phyloP scores from a whole-genome alignment of 2,329 filamentous ascomycete genomes.

The Ceratocystis lukuohia region DNA sequence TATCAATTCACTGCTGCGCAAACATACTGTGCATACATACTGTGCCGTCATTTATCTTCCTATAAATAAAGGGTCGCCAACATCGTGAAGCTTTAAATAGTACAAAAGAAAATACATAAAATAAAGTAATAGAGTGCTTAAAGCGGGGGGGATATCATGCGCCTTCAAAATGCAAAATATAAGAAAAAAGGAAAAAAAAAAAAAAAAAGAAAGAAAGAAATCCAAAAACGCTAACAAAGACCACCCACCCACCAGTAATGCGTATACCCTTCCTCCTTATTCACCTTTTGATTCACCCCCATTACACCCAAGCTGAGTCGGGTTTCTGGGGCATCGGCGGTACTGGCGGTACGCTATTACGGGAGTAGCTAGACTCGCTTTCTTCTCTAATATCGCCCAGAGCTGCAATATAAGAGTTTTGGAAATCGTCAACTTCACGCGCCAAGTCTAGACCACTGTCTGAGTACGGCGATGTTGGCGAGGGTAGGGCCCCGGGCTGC shows the following conservation, averaged over 20 bases:
- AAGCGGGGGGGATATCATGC: slow-evolving; percentile 6
- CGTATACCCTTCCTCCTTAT: not conserved
- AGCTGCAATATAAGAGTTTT: slow-evolving; percentile 31
- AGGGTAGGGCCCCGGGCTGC: slow-evolving; percentile 16
- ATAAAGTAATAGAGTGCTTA: not conserved
- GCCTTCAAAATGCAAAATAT: not conserved
- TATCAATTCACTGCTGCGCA: not conserved
- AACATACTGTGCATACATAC: not conserved
- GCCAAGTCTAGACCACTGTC: slow-evolving; percentile 28
- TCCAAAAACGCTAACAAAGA: not conserved
- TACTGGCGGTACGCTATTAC: slow-evolving; percentile 6
- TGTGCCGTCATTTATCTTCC: not conserved
- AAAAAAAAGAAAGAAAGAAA: not conserved
- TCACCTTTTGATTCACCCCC: not conserved
- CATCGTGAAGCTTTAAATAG: slow-evolving; percentile 3
- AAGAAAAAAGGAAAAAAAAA: not conserved
- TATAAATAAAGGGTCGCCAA: not conserved
- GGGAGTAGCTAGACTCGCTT: slow-evolving; percentile 12
- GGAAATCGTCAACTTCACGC: slow-evolving; percentile 35
- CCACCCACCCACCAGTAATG: not conserved
- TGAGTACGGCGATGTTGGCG: slow-evolving; percentile 21
- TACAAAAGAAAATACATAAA: slow-evolving; percentile 5
- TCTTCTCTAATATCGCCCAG: slow-evolving; percentile 29
- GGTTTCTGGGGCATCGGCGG: slow-evolving; percentile 14
- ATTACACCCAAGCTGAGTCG: slow-evolving; percentile 15